These are phyloP conservation scores for Cladophialophora yegresii DNA, from an alignment of 2,329 filamentous ascomycete genomes.

Conservation along the genomic window DNA sequence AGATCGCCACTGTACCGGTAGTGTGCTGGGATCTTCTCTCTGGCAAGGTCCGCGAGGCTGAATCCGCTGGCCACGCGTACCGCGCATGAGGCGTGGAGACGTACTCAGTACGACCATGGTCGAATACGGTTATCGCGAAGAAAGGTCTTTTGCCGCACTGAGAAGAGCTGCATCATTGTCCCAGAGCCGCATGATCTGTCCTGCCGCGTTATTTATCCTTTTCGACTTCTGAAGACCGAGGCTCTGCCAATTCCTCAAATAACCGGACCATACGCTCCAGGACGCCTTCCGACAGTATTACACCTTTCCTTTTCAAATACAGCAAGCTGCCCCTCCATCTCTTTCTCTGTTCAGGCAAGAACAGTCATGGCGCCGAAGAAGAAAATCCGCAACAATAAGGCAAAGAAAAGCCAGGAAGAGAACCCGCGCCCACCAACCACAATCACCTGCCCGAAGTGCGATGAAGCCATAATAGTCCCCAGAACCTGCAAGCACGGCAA, in stretches of 20 bases:
- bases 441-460: constrained; percentile 15
- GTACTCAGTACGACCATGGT: constrained; percentile 1
- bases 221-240: not conserved
- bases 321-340: not conserved
- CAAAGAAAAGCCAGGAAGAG: not conserved
- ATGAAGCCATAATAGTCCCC: constrained; percentile 18
- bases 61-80: not conserved
- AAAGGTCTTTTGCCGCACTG: not conserved
- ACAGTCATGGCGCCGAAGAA: constrained; percentile 11
- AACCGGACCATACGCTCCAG: not conserved
- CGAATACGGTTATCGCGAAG: not conserved
- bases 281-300: not conserved
- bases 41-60: not conserved
- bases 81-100: not conserved
- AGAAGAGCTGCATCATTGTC: not conserved
- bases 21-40: not conserved
- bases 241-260: not conserved
- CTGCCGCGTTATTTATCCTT: too few relatives aligned
- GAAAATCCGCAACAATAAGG: constrained; percentile 7
- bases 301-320: not conserved
- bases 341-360: not conserved
- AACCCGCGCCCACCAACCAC: constrained; percentile 8
- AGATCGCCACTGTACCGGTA: not conserved
- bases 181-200: not conserved
- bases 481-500: constrained; percentile 24